Conservation (phyloP, 148 eudicot species). For the Cornus florida region DNA sequence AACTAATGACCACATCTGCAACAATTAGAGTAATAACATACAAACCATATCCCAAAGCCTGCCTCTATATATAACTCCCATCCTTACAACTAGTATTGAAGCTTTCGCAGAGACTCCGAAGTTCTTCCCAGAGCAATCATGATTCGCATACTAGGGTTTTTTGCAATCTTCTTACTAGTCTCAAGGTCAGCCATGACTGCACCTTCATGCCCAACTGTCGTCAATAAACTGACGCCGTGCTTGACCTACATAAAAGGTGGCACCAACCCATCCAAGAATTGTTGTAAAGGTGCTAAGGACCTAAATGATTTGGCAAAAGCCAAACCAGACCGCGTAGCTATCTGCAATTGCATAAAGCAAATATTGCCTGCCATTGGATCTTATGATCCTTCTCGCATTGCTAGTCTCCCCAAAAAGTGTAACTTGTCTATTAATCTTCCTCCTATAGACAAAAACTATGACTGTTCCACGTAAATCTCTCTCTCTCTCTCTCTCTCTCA, state of each 20-base stretch:
- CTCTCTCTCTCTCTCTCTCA: not conserved
- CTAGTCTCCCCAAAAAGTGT: constrained; percentile 24
- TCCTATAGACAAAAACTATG: constrained; percentile 16
- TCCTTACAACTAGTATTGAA: not conserved
- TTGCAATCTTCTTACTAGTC: not conserved
- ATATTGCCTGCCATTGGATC: not conserved
- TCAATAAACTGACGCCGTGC: not conserved
- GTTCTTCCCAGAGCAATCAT: not conserved
- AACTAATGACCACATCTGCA: not conserved
- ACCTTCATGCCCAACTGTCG: not conserved
- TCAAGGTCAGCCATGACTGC: not conserved
- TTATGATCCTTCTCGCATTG: constrained; percentile 16
- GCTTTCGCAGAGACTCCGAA: not conserved
- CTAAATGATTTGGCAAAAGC: constrained; percentile 17
- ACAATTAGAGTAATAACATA: too few species aligned
- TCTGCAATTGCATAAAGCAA: constrained; percentile 33
- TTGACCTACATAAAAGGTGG: not conserved
- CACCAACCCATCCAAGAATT: constrained; percentile 12
- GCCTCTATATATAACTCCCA: not conserved
- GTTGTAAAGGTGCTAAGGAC: constrained; percentile 28
- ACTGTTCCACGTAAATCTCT: constrained; percentile 25
- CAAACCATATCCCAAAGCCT: too few species aligned
- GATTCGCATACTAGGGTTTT: not conserved
- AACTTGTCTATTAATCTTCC: constrained; percentile 9
- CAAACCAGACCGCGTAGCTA: constrained; percentile 12